Evolutionary conservation across 2,329 filamentous ascomycete species (phyloP), one percentile per base, ranked within the genome.

Genomic region (Myrmaecium sp.): DNA sequence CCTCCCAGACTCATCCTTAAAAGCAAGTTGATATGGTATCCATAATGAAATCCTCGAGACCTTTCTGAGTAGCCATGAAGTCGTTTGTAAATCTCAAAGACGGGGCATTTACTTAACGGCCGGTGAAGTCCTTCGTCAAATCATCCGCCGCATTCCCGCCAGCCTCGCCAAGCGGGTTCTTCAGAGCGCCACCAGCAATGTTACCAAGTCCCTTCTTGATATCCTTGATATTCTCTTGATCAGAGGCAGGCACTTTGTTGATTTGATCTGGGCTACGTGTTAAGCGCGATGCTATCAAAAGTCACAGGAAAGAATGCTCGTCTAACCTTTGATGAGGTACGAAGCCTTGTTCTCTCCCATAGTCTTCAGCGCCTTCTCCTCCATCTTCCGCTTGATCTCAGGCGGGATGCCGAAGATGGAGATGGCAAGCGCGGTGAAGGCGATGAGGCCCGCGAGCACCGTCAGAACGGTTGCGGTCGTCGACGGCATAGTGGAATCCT

Each of bases 281-380:
- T 13, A 3, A n/a, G 6, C 13, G 6, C 7, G 18, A 9, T 5
- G 13, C 6, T 18, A 10, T 12, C 11, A 11, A 23, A n/a, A 14
- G 9, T 5, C 6, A 3, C 9, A 17, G 8, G 27, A 11, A 4
- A 9, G 33, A n/a, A n/a, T n/a, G n/a, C n/a, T n/a, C n/a, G n/a
- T n/a, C 34, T 21, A 30, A 49, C 51, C 50, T 36, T 54, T 53
- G 32, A 47, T 39, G 21, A 53, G 32, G 34, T 54, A 55, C 10
- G 49, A 53, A 34, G 51, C 47, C 38, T 62, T 62, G 46, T 63
- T 63, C 39, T 63, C 58, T 32, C 59, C 59, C 57, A 63, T 62
- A n/a, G 57, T 59, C 35, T 59, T 44, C 20, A 63, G 45, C 4
- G 57, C 59, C 29, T 53, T 44, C 16, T 52, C 45, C 36, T 63